Conservation (phyloP, 1,284 basidiomycete genomes). For the Cutaneotrichosporon cutaneum region DNA sequence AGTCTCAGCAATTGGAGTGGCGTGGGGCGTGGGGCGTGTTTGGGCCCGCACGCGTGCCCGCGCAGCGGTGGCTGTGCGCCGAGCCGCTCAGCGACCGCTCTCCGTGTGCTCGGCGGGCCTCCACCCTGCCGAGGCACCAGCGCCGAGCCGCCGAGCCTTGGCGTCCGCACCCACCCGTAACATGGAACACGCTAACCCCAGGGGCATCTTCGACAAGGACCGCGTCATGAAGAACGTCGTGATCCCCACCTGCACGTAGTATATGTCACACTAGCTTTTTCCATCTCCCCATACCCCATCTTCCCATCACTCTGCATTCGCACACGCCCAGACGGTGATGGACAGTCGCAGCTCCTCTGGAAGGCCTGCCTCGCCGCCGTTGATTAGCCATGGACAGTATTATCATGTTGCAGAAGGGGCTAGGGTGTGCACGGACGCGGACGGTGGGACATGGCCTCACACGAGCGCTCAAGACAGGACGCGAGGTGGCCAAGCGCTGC, state of each 20-base stretch:
- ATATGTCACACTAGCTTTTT: background rate
- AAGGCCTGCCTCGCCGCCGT: slow-evolving; percentile 7
- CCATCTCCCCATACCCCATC: background rate
- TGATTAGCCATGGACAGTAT: slow-evolving; percentile 5
- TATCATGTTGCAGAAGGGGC: slow-evolving; percentile 4
- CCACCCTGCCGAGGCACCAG: no score
- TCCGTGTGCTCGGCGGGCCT: background rate
- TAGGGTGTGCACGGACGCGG: no score
- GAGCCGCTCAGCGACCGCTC: background rate
- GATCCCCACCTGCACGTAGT: slow-evolving; percentile 51
- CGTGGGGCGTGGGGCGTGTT: background rate
- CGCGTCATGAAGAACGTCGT: slow-evolving; percentile 54
- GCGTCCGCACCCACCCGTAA: background rate
- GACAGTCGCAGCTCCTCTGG: background rate
- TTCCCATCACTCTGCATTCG: background rate
- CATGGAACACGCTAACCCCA: slow-evolving; percentile 2
- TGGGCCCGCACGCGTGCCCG: background rate
- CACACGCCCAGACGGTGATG: background rate
- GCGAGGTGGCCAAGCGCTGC: no score
- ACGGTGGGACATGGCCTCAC: no score
- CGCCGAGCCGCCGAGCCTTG: background rate
- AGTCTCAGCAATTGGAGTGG: background rate
- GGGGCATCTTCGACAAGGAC: slow-evolving; percentile 62
- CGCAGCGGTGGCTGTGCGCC: background rate
- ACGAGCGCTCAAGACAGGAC: no score